Evolutionary conservation across 106 monocot genomes (phyloP).

Genomic region (Acorus calamus): DNA sequence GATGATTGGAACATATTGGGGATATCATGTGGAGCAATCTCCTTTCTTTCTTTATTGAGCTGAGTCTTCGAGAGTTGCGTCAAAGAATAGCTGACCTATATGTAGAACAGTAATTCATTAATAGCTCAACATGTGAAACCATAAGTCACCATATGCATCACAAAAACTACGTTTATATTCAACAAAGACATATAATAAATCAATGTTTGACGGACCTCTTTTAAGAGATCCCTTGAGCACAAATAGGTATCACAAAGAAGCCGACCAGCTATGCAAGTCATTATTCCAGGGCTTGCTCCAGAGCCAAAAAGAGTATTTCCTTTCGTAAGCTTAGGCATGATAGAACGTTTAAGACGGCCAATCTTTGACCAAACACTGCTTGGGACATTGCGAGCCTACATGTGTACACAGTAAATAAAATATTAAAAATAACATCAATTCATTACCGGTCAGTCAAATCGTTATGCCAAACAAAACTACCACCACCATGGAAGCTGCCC

Average conservation of each 20-base stretch:
- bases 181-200: conserved; percentile 1
- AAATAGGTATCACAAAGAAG: conserved; percentile 92
- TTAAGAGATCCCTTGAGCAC: conserved; percentile 80
- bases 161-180: neutral
- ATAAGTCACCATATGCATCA: neutral
- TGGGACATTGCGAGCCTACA: conserved; percentile 77
- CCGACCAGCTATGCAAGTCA: conserved; percentile 88
- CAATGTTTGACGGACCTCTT: conserved; percentile 41
- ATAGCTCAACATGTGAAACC: neutral
- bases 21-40: conserved; percentile 80
- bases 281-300: conserved; percentile 86
- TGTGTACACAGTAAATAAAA: neutral
- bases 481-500: too few species aligned
- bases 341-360: conserved; percentile 81
- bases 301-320: conserved; percentile 71
- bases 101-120: neutral
- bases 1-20: conserved; percentile 69
- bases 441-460: too few species aligned
- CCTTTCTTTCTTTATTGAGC: conserved; percentile 69
- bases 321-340: conserved; percentile 88
- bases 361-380: conserved; percentile 90
- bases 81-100: conserved; percentile 92
- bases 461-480: too few species aligned
- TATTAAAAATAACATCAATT: too few species aligned
- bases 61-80: conserved; percentile 93